phyloP scores from a whole-genome alignment of 1,284 basidiomycete species.

The Polyporus tsugae region DNA sequence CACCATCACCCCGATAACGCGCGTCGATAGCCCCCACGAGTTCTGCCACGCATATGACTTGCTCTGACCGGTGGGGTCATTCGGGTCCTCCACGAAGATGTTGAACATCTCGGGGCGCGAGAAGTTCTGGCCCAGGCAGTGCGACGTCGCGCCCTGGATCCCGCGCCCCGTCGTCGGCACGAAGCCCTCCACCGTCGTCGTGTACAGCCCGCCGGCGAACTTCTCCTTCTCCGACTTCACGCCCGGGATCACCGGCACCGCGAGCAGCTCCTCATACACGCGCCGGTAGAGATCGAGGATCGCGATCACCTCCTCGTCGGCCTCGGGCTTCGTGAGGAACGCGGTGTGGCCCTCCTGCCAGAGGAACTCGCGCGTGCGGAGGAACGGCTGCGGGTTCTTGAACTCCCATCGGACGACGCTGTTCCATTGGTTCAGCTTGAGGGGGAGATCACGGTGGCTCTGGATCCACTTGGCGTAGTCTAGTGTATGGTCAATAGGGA shows the following conservation, averaged over 20 bases:
- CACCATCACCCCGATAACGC: slow-evolving; percentile 98
- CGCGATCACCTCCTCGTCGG: slow-evolving; percentile 90
- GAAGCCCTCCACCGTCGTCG: slow-evolving; percentile 98
- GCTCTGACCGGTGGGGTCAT: slow-evolving; percentile 68
- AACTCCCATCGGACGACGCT: slow-evolving; percentile 99
- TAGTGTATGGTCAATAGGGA: slow-evolving; percentile 29
- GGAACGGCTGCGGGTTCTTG: slow-evolving; percentile 99
- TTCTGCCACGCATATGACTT: slow-evolving; percentile 97
- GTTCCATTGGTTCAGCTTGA: slow-evolving; percentile 99
- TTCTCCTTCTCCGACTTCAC: slow-evolving; percentile 99
- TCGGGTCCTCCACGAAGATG: slow-evolving; percentile 95
- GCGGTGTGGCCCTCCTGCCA: slow-evolving; percentile 99
- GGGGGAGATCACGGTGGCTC: slow-evolving; percentile 94
- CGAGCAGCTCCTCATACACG: slow-evolving; percentile 97
- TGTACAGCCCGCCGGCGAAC: slow-evolving; percentile 98
- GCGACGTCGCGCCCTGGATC: slow-evolving; percentile 98
- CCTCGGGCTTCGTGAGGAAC: slow-evolving; percentile 88
- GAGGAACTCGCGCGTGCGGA: slow-evolving; percentile 98
- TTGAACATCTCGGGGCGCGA: slow-evolving; percentile 97
- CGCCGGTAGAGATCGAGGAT: slow-evolving; percentile 97
- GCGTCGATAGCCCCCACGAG: slow-evolving; percentile 98
- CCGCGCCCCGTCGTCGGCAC: slow-evolving; percentile 97
- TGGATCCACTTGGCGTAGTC: slow-evolving; percentile 99
- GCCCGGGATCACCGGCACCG: slow-evolving; percentile 96
- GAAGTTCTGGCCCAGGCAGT: slow-evolving; percentile 99